A percentile compares a stretch with the other conserved stretches of the same genome.
Conservation (phyloP, 306 rosid species). For the Oemleria cerasiformis region DNA sequence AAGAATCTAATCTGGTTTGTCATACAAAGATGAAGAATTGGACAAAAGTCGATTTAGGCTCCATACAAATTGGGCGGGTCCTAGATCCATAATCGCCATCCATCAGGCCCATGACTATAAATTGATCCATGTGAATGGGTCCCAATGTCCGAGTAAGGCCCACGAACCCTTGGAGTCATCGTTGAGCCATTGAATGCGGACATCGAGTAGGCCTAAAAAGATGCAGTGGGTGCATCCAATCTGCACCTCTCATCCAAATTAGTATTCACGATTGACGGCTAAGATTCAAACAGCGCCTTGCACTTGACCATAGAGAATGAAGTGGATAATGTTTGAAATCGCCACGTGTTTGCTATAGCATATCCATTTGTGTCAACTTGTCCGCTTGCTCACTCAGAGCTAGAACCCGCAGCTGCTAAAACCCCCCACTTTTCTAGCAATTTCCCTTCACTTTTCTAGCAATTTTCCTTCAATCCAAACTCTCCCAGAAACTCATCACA, state of each 20-base stretch:
- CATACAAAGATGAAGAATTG: no score
- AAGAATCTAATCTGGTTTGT: no score
- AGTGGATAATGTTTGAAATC: conserved; percentile 23
- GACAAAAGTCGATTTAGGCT: no score
- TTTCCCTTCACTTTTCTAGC: background rate
- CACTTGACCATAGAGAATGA: background rate
- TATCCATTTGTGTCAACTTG: background rate
- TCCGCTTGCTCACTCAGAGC: background rate
- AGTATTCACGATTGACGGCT: background rate
- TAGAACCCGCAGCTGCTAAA: background rate
- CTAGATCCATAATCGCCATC: no score
- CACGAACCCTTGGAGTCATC: no score
- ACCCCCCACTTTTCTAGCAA: background rate
- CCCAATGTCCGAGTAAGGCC: no score
- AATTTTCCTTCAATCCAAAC: conserved; percentile 17
- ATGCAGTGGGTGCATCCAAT: background rate
- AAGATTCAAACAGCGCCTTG: background rate
- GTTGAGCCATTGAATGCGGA: background rate
- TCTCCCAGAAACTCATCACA: background rate
- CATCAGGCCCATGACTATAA: background rate
- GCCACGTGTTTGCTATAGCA: conserved; percentile 8
- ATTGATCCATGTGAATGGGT: background rate
- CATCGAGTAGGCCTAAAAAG: background rate
- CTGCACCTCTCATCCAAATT: background rate
- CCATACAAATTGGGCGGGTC: no score